Base-by-base conservation (phyloP, 306 rosid genomes). In the Quercus ilex region DNA sequence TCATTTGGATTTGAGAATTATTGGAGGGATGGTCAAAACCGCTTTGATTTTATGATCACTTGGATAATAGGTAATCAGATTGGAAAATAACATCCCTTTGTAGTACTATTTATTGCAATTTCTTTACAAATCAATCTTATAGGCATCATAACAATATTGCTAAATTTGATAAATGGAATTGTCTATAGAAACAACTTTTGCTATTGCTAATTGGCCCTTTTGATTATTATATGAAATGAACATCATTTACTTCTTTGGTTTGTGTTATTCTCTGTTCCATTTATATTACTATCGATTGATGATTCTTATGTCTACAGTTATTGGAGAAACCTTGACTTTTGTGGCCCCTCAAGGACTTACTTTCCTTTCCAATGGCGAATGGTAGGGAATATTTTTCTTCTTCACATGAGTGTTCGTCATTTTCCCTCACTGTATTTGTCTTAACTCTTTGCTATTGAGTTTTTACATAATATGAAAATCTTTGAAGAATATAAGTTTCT, bases 1-100 rank as follows among this genome's bases (percentile, higher is more conserved):
- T 74, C 99, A 5, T 90, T 33, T 84, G 99, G 99, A 79, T 95
- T 95, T 79, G 80, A 68, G 86, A 95, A 95, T 84, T 95, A 95
- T 82, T 95, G 97, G 99, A 92, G 90, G 74, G 97, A 93, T 89
- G 98, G 97, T 60, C 98, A 93, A 85, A 95, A 93, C 80, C 91
- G 82, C 76, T 95, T 95, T 85, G 99, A 95, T 88, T 95, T 95
- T 84, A 77, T 90, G 13, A 80, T 95, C 88, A 93, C 98, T 0
- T 88, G 83, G 93, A 82, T 85, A 75, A 95, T 95, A 81, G 99
- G 99, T 93, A 93, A 84, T 49, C 59, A 41, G 49, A 78, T 71
- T 69, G 20, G 65, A 74, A 52, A 77, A 70, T 74, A 72, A 17
- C 38, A 51, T 74, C 41, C 41, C 7, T 18, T 55, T 17, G 52